Evolutionary conservation across 345 rosid genomes (phyloP).

Genomic region (Salix koriyanagi): DNA sequence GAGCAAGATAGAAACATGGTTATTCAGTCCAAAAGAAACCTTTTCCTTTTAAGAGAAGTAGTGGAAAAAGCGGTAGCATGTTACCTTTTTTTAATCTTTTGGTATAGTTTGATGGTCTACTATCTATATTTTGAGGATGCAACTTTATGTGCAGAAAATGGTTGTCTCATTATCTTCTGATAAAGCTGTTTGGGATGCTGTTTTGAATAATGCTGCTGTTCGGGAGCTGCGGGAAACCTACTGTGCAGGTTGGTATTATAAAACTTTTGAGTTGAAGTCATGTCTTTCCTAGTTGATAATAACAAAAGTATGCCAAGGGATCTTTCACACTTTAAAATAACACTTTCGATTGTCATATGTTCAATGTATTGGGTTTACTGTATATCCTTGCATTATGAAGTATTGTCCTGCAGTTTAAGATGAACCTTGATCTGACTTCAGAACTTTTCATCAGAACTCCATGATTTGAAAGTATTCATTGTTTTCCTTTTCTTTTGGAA

Average conservation of each 20-base stretch:
- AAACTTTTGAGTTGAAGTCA: background rate
- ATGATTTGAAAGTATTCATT: background rate
- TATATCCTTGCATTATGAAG: background rate
- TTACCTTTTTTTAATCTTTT: background rate
- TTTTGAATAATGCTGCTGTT: conserved; percentile 69
- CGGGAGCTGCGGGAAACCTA: conserved; percentile 60
- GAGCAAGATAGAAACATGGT: background rate
- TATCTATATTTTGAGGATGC: background rate
- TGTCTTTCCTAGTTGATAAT: background rate
- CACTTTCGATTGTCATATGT: background rate
- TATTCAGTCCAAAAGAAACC: background rate
- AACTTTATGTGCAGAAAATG: conserved; percentile 52
- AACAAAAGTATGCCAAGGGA: background rate
- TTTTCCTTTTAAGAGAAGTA: background rate
- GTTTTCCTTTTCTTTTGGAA: background rate
- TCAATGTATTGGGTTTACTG: background rate
- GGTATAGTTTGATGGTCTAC: background rate
- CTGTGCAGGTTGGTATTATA: conserved; percentile 39
- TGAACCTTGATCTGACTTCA: background rate
- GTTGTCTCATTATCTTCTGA: conserved; percentile 80
- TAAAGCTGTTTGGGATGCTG: conserved; percentile 83
- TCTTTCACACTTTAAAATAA: background rate
- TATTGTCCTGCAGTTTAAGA: background rate
- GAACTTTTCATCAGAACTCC: background rate
- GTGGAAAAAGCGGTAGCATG: background rate